Percentiles rank a stretch among this genome's conserved stretches.
These are phyloP conservation scores for Corrigiola litoralis DNA, from an alignment of 179 eudicot genomes.

Conservation along the genomic window DNA sequence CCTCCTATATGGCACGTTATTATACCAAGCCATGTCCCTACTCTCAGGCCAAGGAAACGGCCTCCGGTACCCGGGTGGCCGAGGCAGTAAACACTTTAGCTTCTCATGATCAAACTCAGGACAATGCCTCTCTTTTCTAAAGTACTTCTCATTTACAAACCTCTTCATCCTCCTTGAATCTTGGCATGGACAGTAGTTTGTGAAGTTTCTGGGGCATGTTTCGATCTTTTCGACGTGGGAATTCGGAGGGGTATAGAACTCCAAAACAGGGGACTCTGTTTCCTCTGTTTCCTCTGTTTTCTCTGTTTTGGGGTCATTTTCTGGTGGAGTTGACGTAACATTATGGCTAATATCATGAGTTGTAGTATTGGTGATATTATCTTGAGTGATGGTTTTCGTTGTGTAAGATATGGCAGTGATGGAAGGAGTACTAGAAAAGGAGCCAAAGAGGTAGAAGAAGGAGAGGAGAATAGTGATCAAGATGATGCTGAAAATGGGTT, in stretches of 20 bases:
- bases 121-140: constrained; percentile 57
- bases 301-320: neutral
- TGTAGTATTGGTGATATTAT: neutral
- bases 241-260: constrained; percentile 23
- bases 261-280: constrained; percentile 1
- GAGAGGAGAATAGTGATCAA: constrained; percentile 23
- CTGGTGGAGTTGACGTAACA: neutral
- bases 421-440: constrained; percentile 14
- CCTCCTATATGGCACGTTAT: constrained; percentile 44
- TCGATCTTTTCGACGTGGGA: constrained; percentile 12
- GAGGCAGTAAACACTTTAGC: constrained; percentile 39
- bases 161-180: constrained; percentile 25
- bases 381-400: neutral
- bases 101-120: constrained; percentile 24
- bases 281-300: neutral
- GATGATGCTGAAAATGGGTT: constrained; percentile 16
- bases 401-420: neutral
- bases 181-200: constrained; percentile 59
- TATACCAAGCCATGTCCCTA: constrained; percentile 47
- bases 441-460: constrained; percentile 33
- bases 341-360: neutral
- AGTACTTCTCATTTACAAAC: constrained; percentile 12
- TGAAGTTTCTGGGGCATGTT: constrained; percentile 45
- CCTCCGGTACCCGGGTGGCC: constrained; percentile 35
- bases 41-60: constrained; percentile 56